phyloP scores from a whole-genome alignment of 2,329 filamentous ascomycete species.

The Aureobasidium zeae region DNA sequence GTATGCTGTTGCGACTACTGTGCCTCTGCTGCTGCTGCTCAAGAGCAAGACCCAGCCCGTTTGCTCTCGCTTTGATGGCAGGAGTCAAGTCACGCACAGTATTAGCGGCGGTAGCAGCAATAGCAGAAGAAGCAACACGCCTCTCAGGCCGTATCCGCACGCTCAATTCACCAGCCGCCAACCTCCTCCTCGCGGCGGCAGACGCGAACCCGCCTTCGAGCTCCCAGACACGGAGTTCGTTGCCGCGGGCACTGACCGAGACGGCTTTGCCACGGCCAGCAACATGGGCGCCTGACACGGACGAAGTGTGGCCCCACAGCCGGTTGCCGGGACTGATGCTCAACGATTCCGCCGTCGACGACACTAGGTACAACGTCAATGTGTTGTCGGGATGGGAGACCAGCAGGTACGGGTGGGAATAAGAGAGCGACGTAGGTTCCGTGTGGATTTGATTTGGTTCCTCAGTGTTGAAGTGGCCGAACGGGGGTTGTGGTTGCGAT shows the following conservation, averaged over 20 bases:
- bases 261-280: constrained; percentile 79
- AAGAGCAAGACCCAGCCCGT: constrained; percentile 30
- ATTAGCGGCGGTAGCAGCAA: too few species aligned
- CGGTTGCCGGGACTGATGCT: constrained; percentile 64
- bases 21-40: constrained; percentile 18
- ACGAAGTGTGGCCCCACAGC: constrained; percentile 86
- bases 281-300: constrained; percentile 76
- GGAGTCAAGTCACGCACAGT: constrained; percentile 12
- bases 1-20: constrained; percentile 28
- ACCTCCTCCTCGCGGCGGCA: constrained; percentile 33
- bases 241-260: constrained; percentile 72
- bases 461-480: constrained; percentile 17
- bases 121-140: not conserved
- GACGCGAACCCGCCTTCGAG: constrained; percentile 61
- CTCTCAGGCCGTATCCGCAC: constrained; percentile 38
- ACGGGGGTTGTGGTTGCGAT: constrained; percentile 16
- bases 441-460: constrained; percentile 28
- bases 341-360: constrained; percentile 56
- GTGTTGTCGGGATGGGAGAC: constrained; percentile 82
- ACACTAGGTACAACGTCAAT: constrained; percentile 70
- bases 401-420: constrained; percentile 72
- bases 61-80: constrained; percentile 23
- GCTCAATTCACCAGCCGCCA: constrained; percentile 41
- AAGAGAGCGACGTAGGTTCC: constrained; percentile 43
- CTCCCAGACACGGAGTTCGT: constrained; percentile 69